phyloP scores from a whole-genome alignment of 2,329 filamentous ascomycete species.

The Mycogone perniciosa region DNA sequence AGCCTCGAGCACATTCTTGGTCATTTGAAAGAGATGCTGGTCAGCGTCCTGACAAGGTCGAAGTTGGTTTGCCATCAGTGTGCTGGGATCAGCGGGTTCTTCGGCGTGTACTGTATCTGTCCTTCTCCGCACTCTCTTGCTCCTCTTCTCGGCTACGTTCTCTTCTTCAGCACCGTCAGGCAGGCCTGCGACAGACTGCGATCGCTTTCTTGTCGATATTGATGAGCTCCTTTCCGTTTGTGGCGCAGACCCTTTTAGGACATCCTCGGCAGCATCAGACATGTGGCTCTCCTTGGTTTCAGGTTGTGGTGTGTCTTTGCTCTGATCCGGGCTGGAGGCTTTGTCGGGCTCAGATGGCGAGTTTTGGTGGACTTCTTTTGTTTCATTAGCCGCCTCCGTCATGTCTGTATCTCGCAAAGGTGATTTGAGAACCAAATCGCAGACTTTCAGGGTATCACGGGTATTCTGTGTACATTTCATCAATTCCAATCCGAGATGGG shows the following conservation, averaged over 20 bases:
- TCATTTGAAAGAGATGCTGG: slow-evolving; percentile 48
- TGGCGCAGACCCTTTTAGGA: slow-evolving; percentile 22
- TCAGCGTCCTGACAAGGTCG: slow-evolving; percentile 52
- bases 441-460: slow-evolving; percentile 23
- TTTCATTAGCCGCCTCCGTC: slow-evolving; percentile 15
- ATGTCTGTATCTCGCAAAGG: slow-evolving; percentile 21
- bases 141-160: slow-evolving; percentile 51
- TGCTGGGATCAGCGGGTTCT: slow-evolving; percentile 47
- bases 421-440: slow-evolving; percentile 23
- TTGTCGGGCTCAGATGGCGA: slow-evolving; percentile 6
- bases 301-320: slow-evolving; percentile 5
- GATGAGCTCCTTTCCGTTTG: slow-evolving; percentile 34
- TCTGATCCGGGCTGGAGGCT: not conserved
- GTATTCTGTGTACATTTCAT: slow-evolving; percentile 27
- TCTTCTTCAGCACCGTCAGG: slow-evolving; percentile 53
- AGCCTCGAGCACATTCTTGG: slow-evolving; percentile 49
- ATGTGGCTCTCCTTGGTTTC: slow-evolving; percentile 19
- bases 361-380: slow-evolving; percentile 10
- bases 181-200: slow-evolving; percentile 55
- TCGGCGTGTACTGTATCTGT: slow-evolving; percentile 46
- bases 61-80: slow-evolving; percentile 47
- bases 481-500: slow-evolving; percentile 28
- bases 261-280: slow-evolving; percentile 18
- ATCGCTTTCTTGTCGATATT: slow-evolving; percentile 49
- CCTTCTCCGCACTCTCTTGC: slow-evolving; percentile 55